A percentile compares a stretch with the other conserved stretches of the same genome.
These are phyloP conservation scores for Myriosclerotinia curreyana DNA, from an alignment of 2,329 filamentous ascomycete species.

Conservation along the genomic window DNA sequence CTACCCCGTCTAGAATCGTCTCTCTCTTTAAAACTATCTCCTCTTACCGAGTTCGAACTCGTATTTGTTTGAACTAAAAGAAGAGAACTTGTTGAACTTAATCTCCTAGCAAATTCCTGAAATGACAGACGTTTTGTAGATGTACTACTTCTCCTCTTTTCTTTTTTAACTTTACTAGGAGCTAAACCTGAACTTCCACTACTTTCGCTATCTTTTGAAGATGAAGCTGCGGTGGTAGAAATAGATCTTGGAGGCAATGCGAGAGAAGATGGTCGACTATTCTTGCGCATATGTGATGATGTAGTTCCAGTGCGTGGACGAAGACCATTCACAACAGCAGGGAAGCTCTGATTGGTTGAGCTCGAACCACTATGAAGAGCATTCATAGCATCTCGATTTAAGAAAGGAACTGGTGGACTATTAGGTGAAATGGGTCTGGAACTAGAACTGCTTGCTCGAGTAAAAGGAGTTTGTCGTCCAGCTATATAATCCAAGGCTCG, in stretches of 20 bases:
- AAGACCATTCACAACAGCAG: conserved; percentile 21
- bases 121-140: conserved; percentile 59
- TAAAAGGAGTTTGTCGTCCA: conserved; percentile 30
- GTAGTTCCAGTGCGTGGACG: conserved; percentile 34
- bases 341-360: conserved; percentile 17
- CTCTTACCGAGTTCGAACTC: conserved; percentile 33
- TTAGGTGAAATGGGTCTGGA: conserved; percentile 31
- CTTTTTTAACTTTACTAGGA: conserved; percentile 27
- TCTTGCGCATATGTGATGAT: conserved; percentile 24
- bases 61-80: conserved; percentile 58
- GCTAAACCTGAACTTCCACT: conserved; percentile 26
- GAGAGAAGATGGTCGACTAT: conserved; percentile 34
- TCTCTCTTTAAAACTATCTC: conserved; percentile 31
- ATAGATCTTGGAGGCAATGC: conserved; percentile 35
- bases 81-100: conserved; percentile 58
- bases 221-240: conserved; percentile 31
- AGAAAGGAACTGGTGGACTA: conserved; percentile 33
- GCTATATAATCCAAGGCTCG: conserved; percentile 40
- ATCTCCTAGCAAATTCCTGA: conserved; percentile 57
- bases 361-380: conserved; percentile 32
- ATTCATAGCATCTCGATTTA: conserved; percentile 36
- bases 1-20: conserved; percentile 29
- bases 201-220: conserved; percentile 27
- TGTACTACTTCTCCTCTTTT: conserved; percentile 51
- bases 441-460: background rate